Conservation (phyloP, 371 early-diverging fungal species). For the Chytridiales sp. region DNA sequence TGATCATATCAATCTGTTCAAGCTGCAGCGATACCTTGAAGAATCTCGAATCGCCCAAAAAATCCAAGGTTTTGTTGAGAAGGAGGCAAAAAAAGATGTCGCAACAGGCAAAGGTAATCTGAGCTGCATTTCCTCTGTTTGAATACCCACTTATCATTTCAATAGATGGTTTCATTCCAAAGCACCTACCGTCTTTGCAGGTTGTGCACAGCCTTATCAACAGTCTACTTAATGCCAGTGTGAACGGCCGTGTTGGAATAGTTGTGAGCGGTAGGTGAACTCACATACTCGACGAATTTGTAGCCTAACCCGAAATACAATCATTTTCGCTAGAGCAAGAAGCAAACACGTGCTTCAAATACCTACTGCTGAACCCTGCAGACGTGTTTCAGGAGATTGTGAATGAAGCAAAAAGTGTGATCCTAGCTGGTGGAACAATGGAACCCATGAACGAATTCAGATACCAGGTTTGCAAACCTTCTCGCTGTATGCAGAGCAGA, state of each 20-base stretch:
- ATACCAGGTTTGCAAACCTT: conserved; percentile 24
- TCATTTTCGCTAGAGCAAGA: background rate
- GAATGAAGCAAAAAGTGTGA: conserved; percentile 74
- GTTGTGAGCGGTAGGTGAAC: conserved; percentile 5
- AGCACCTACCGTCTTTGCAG: conserved; percentile 29
- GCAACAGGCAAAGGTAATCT: background rate
- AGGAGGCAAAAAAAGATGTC: conserved; percentile 7
- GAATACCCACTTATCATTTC: background rate
- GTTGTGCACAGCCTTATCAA: conserved; percentile 27
- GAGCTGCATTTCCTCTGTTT: background rate
- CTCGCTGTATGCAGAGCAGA: conserved; percentile 2
- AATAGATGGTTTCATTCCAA: conserved; percentile 10
- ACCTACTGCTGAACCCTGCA: conserved; percentile 81
- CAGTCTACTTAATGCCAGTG: conserved; percentile 54
- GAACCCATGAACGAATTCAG: conserved; percentile 67
- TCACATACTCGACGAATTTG: background rate
- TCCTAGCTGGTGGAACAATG: conserved; percentile 98
- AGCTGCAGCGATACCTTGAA: conserved; percentile 70
- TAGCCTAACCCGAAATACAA: background rate
- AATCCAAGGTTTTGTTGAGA: conserved; percentile 40
- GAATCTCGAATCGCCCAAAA: conserved; percentile 75
- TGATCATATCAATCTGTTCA: conserved; percentile 84
- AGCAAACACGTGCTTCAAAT: conserved; percentile 30
- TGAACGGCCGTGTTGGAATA: conserved; percentile 70
- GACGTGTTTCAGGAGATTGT: conserved; percentile 76